phyloP scores from a whole-genome alignment of 192 early-diverging fungal genomes.

The Lobosporangium transversale region DNA sequence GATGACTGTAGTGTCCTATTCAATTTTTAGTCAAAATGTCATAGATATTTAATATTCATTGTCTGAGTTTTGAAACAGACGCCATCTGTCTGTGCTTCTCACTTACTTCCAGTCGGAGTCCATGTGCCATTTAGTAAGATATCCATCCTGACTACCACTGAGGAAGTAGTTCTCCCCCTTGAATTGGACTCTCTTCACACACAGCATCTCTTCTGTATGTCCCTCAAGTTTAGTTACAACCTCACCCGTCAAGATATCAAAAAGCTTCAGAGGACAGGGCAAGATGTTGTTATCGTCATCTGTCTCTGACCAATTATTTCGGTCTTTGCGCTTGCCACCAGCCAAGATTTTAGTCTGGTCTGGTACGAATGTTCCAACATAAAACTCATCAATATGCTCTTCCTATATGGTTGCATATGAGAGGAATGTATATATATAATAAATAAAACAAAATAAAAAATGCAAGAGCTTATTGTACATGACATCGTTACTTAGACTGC shows the following conservation, averaged over 20 bases:
- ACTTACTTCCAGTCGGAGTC: constrained; percentile 79
- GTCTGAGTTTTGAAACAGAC: neutral
- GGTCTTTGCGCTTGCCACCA: constrained; percentile 93
- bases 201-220: constrained; percentile 90
- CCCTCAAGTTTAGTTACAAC: constrained; percentile 83
- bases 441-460: neutral
- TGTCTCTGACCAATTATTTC: constrained; percentile 85
- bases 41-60: too few species aligned
- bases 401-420: constrained; percentile 51
- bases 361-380: constrained; percentile 82
- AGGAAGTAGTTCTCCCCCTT: constrained; percentile 86
- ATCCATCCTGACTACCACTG: constrained; percentile 94
- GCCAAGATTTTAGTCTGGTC: constrained; percentile 73
- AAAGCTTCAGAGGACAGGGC: constrained; percentile 92
- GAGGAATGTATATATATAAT: neutral
- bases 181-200: constrained; percentile 79
- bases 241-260: constrained; percentile 83
- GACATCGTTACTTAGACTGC: too few species aligned
- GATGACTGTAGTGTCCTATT: constrained; percentile 67
- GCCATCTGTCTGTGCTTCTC: neutral
- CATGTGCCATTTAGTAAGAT: constrained; percentile 92
- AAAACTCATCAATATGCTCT: constrained; percentile 91
- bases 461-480: too few species aligned
- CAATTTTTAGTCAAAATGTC: neutral
- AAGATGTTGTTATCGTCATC: constrained; percentile 96